Conservation (phyloP, 768 basidiomycete genomes). For the Cystofilobasidium bisporidii region DNA sequence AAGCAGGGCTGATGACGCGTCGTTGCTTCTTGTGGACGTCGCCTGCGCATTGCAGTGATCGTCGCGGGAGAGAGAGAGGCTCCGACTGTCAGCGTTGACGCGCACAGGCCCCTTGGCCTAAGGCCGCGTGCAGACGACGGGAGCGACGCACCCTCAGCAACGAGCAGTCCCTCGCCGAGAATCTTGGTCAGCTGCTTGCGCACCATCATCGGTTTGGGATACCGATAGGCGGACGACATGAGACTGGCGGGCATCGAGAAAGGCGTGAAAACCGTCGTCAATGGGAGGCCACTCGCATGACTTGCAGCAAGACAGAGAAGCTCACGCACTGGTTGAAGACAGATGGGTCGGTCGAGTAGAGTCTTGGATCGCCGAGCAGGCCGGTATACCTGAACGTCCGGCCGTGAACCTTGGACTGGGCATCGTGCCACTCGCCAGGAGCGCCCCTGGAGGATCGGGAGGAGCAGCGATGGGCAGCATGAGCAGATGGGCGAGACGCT, state of each 20-base stretch:
- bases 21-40: conserved; percentile 24
- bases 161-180: conserved; percentile 17
- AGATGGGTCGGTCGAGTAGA: conserved; percentile 11
- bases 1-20: background rate
- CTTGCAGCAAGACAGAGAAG: background rate
- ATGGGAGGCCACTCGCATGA: background rate
- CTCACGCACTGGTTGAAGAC: conserved; percentile 19
- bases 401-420: background rate
- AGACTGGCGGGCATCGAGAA: background rate
- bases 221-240: conserved; percentile 8
- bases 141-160: conserved; percentile 17
- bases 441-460: background rate
- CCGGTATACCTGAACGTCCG: background rate
- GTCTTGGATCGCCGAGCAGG: background rate
- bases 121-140: background rate
- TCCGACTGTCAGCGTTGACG: too few species aligned
- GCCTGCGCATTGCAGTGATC: too few species aligned
- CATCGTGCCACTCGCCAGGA: conserved; percentile 5
- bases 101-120: background rate
- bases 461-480: background rate
- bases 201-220: conserved; percentile 8
- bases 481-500: too few species aligned
- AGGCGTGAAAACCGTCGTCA: too few species aligned
- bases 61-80: too few species aligned
- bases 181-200: conserved; percentile 1